Evolutionary conservation across 805 yeast genomes (phyloP), one percentile per base, ranked within the genome.

Genomic region (Yarrowia osloensis): DNA sequence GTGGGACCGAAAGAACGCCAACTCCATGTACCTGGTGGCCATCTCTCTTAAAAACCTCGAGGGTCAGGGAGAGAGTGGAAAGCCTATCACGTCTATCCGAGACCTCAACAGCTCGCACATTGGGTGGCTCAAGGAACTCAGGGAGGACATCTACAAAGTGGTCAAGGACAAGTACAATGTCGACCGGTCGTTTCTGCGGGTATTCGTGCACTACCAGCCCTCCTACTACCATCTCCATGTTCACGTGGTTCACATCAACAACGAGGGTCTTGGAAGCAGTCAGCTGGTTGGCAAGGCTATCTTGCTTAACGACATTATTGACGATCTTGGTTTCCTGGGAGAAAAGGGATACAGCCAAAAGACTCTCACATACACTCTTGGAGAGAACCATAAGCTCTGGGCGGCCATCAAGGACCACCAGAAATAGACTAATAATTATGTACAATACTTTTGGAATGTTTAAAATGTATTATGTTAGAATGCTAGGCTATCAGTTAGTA

Each of bases 211-310:
- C 71, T 79, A 95, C 76, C 98, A 93, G 71, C 99, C 99, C 0
- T 89, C 97, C 0, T 95, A 94, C 76, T 95, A 95, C 74, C 98
- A 95, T 74, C 88, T 95, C 80, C 99, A 95, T 75, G 83, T 95
- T 19, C 99, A 95, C 75, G 88, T 91, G 19, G 97, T 91, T 21
- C 88, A 90, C 72, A 81, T 89, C 6, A 81, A 77, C 21, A 90
- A 90, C 71, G 85, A 66, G 86, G 91, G 54, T 82, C 83, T 70
- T 86, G 96, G 55, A 82, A 61, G 44, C 54, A 46, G 66, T 33
- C 57, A 49, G 37, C 9, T 50, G 37, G 90, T 72, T 77, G 98
- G 98, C 1, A 89, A 89, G 72, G 97, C 98, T 1, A 81, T 91
- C 22, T 77, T 92, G 29, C 77, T 95, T 50, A 96, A 90, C 68